Percentiles rank a stretch among this genome's conserved stretches.
Conservation (phyloP, 176 grass and related monocot genomes). For the Oryza rufipogon region DNA sequence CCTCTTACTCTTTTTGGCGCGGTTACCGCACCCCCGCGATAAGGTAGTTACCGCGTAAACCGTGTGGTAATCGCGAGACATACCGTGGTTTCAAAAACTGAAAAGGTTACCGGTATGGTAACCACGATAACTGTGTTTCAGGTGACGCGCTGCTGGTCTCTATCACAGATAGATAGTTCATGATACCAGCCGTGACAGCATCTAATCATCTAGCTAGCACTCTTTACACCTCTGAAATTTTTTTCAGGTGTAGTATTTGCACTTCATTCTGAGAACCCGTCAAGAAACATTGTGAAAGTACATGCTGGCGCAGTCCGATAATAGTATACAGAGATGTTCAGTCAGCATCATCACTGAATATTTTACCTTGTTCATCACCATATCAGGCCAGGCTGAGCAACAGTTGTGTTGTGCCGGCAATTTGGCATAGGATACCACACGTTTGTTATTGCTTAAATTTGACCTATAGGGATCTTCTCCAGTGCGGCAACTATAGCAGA, state of each 20-base stretch:
- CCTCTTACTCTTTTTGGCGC: no score
- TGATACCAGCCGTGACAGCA: no score
- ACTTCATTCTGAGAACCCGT: not conserved
- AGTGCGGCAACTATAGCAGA: not conserved
- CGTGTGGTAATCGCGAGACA: no score
- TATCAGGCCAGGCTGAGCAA: not conserved
- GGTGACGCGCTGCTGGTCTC: no score
- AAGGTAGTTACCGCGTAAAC: no score
- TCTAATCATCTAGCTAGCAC: no score
- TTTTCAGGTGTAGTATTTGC: not conserved
- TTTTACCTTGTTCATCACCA: not conserved
- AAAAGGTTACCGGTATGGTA: no score
- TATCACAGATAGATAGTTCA: no score
- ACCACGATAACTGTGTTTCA: no score
- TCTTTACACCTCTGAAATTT: no score
- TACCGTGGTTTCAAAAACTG: no score
- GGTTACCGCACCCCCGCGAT: no score
- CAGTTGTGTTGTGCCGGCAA: not conserved
- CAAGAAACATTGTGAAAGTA: not conserved
- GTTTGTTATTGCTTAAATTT: not conserved
- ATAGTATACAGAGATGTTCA: not conserved
- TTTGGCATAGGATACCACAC: not conserved
- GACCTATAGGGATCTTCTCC: not conserved
- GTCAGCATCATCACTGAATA: not conserved
- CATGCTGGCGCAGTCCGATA: not conserved